Evolutionary conservation across 345 rosid genomes (phyloP).

Genomic region (Brassica carinata): DNA sequence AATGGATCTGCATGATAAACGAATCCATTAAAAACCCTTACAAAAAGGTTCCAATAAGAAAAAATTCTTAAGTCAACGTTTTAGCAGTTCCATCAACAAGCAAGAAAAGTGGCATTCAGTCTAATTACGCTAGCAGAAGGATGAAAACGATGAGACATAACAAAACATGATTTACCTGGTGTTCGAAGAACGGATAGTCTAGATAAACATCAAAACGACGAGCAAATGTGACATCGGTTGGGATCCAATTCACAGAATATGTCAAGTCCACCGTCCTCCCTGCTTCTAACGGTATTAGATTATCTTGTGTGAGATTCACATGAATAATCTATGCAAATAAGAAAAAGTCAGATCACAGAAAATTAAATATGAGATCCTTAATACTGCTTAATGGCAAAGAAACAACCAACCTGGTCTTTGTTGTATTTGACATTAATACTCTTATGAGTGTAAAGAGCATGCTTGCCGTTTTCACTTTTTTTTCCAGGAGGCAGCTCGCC

Average conservation of each 20-base stretch:
- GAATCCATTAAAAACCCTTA: background rate
- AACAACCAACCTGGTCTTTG: constrained; percentile 75
- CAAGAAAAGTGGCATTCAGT: background rate
- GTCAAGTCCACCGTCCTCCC: constrained; percentile 71
- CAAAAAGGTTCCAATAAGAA: background rate
- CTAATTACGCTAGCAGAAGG: constrained; percentile 4
- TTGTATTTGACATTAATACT: constrained; percentile 68
- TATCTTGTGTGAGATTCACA: constrained; percentile 81
- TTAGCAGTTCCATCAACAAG: background rate
- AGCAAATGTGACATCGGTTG: constrained; percentile 73
- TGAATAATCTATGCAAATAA: constrained; percentile 68
- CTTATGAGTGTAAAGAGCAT: constrained; percentile 80
- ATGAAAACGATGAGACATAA: constrained; percentile 1
- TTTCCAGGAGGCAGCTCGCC: constrained; percentile 79
- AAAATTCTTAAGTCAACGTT: background rate
- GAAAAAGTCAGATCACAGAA: background rate
- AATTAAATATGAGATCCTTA: background rate
- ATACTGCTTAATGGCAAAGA: background rate
- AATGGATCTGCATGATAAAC: constrained; percentile 76
- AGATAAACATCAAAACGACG: constrained; percentile 94
- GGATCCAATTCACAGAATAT: constrained; percentile 75
- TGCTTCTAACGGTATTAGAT: constrained; percentile 69
- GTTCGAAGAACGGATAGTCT: constrained; percentile 95
- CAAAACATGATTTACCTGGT: constrained; percentile 61
- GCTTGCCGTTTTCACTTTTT: constrained; percentile 75